Percentiles rank a stretch among this genome's conserved stretches.
These are phyloP conservation scores for Colletotrichum lini DNA, from an alignment of 2,329 filamentous ascomycete species.

Conservation along the genomic window DNA sequence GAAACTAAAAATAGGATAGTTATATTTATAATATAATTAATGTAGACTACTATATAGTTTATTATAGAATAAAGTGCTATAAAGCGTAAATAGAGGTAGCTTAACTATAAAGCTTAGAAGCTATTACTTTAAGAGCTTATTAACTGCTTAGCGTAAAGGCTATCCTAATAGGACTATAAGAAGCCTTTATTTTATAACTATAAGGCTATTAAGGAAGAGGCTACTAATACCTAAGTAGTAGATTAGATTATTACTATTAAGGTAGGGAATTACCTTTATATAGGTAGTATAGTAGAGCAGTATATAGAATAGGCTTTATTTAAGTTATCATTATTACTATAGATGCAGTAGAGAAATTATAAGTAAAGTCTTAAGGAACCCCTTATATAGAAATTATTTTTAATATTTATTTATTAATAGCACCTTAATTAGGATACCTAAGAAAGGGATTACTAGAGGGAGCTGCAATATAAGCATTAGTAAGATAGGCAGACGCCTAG, in stretches of 20 bases:
- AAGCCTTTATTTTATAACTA: not conserved
- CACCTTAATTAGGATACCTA: not conserved
- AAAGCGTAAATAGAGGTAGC: no score
- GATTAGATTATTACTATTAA: not conserved
- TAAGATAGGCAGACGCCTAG: rapidly evolving
- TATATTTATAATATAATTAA: no score
- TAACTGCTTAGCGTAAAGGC: rapidly evolving
- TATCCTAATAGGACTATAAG: not conserved
- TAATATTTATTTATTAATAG: not conserved
- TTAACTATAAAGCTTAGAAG: no score
- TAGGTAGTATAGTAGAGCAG: not conserved
- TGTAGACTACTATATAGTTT: no score
- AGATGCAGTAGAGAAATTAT: not conserved
- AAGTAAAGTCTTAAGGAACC: not conserved
- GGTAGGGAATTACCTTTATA: not conserved
- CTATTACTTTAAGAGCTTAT: not conserved
- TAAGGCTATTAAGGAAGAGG: not conserved
- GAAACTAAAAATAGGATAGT: no score
- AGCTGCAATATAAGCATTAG: no score
- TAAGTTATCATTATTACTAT: not conserved
- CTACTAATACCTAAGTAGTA: not conserved
- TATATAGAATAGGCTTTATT: not conserved
- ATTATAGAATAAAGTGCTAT: no score
- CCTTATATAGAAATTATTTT: rapidly evolving
- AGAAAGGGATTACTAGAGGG: not conserved